Percentiles rank a stretch among this genome's conserved stretches.
These are phyloP conservation scores for Suillus decipiens DNA, from an alignment of 768 basidiomycete species.

Conservation along the genomic window DNA sequence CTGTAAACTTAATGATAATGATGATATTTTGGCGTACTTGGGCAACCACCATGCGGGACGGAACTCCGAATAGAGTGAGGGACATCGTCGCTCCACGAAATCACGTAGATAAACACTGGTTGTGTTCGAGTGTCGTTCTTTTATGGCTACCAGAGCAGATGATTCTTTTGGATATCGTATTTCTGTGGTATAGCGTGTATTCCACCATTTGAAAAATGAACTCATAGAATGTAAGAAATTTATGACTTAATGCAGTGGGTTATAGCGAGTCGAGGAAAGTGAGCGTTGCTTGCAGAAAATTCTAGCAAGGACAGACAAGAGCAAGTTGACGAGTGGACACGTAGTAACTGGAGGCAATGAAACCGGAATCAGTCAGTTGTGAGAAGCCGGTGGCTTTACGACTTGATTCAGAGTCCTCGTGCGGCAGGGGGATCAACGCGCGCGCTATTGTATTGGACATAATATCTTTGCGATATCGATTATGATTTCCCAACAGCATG, in stretches of 20 bases:
- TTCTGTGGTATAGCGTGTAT: slow-evolving; percentile 16
- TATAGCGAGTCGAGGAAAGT: background rate
- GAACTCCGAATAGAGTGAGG: slow-evolving; percentile 30
- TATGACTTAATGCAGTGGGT: background rate
- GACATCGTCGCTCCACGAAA: slow-evolving; percentile 33
- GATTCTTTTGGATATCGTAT: slow-evolving; percentile 25
- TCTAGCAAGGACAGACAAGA: background rate
- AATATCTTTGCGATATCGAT: background rate
- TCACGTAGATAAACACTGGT: slow-evolving; percentile 27
- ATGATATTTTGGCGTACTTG: slow-evolving; percentile 22
- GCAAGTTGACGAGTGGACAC: background rate
- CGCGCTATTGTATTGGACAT: background rate
- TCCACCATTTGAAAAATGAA: slow-evolving; percentile 18
- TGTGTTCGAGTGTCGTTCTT: slow-evolving; percentile 13
- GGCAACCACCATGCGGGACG: slow-evolving; percentile 36
- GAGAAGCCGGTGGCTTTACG: slow-evolving; percentile 4
- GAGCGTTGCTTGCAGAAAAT: background rate
- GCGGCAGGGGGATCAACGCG: background rate
- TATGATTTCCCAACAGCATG: background rate
- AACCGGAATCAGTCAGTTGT: slow-evolving; percentile 5
- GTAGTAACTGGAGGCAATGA: background rate
- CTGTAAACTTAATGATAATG: background rate
- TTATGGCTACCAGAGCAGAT: slow-evolving; percentile 24
- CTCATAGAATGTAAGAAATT: slow-evolving; percentile 19
- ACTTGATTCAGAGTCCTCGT: background rate